phyloP scores from a whole-genome alignment of 1,284 basidiomycete species.

The Cryptococcus sp. region DNA sequence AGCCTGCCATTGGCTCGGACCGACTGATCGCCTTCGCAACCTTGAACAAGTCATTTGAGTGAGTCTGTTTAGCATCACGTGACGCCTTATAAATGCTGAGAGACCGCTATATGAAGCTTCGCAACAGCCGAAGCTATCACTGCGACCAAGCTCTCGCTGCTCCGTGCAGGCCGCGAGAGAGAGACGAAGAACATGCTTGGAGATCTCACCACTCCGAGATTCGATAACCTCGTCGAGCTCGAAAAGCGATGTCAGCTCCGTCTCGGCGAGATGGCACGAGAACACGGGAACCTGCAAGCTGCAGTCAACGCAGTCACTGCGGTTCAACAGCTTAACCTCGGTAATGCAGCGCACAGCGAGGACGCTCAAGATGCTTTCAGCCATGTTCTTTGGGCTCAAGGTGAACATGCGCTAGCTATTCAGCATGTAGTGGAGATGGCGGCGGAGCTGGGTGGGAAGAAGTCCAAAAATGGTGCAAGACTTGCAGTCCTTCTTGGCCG shows the following conservation, averaged over 20 bases:
- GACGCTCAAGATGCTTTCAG: slow-evolving; percentile 67
- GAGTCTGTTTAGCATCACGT: slow-evolving; percentile 8
- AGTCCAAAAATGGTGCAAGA: slow-evolving; percentile 12
- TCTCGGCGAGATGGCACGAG: slow-evolving; percentile 73
- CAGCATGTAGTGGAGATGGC: slow-evolving; percentile 64
- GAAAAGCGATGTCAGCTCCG: slow-evolving; percentile 73
- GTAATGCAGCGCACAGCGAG: slow-evolving; percentile 54
- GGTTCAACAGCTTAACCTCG: slow-evolving; percentile 66
- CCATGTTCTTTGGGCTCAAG: slow-evolving; percentile 83
- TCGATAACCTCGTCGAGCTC: slow-evolving; percentile 60
- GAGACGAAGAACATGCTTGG: slow-evolving; percentile 63
- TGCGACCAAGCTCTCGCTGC: slow-evolving; percentile 78
- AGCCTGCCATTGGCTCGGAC: slow-evolving; percentile 49
- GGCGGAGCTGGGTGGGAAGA: slow-evolving; percentile 16
- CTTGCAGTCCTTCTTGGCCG: slow-evolving; percentile 53
- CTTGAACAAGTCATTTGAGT: slow-evolving; percentile 19
- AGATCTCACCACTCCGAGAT: slow-evolving; percentile 62
- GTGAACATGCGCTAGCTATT: slow-evolving; percentile 81
- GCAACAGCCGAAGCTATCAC: slow-evolving; percentile 72
- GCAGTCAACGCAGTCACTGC: slow-evolving; percentile 82
- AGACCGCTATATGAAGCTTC: slow-evolving; percentile 62
- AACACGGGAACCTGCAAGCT: slow-evolving; percentile 70
- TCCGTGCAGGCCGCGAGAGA: slow-evolving; percentile 69
- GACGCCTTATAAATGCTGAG: slow-evolving; percentile 2
- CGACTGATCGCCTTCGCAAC: slow-evolving; percentile 57